Evolutionary conservation across 2,329 filamentous ascomycete genomes (phyloP).

Genomic region (Arthrinium puccinioides): DNA sequence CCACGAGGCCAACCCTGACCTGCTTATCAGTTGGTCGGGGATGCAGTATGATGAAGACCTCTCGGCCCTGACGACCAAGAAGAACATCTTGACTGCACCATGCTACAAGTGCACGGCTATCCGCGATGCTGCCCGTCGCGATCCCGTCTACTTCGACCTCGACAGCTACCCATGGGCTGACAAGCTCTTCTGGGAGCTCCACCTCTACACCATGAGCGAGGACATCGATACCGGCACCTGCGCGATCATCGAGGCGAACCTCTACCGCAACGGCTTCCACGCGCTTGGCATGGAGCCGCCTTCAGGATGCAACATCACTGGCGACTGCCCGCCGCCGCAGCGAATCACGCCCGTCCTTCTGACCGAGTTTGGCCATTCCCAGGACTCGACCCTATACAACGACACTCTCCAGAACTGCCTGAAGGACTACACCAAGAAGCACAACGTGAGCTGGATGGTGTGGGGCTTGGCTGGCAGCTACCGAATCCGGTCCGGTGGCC

Average conservation of each 20-base stretch:
- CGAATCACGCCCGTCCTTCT: constrained; percentile 39
- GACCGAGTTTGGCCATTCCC: constrained; percentile 38
- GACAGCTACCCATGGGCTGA: constrained; percentile 36
- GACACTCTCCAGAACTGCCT: constrained; percentile 39
- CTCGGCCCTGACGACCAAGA: constrained; percentile 30
- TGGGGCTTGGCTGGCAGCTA: constrained; percentile 42
- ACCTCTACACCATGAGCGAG: constrained; percentile 33
- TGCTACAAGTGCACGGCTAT: constrained; percentile 33
- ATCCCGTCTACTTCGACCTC: constrained; percentile 38
- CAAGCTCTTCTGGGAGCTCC: constrained; percentile 39
- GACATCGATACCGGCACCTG: constrained; percentile 38
- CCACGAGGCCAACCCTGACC: constrained; percentile 33
- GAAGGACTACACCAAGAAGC: constrained; percentile 33
- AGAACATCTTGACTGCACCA: constrained; percentile 31
- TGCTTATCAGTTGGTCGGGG: constrained; percentile 41
- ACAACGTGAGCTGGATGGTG: constrained; percentile 41
- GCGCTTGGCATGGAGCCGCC: constrained; percentile 32
- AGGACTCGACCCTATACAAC: constrained; percentile 32
- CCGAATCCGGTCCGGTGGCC: constrained; percentile 34
- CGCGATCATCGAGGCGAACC: constrained; percentile 36
- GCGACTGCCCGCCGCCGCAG: constrained; percentile 24
- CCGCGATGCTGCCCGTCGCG: constrained; percentile 32
- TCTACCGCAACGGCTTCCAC: constrained; percentile 44
- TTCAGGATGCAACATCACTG: constrained; percentile 31
- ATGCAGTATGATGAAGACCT: constrained; percentile 40